Base-by-base conservation (phyloP, 441 rosid species). In the Euphorbia celastroides region DNA sequence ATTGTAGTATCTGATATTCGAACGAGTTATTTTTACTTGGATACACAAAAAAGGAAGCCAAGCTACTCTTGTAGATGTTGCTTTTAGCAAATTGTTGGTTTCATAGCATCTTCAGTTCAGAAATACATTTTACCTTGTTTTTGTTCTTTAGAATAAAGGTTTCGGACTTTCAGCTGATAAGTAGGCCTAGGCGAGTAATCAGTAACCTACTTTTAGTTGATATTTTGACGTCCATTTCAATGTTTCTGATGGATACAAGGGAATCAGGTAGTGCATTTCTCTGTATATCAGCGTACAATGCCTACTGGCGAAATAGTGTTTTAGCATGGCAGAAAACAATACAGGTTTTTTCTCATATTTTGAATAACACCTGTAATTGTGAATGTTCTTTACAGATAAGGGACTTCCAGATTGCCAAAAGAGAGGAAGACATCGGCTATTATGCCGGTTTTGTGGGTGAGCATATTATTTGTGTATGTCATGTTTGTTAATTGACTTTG, bases 371-470 rank as follows among this genome's bases (percentile, higher is more conserved):
- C n/a, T 27, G 12, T 26, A 46, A 30, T 51, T 48, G 27, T 28
- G 9, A 46, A 67, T 44, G 52, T 3, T 65, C n/a, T 61, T 23
- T 22, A 52, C 78, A 83, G 89, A 66, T 83, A 56, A 79, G 70
- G 77, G 90, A 83, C 73, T 83, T 85, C 71, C 54, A 78, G 19
- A 74, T 85, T 63, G 80, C 86, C 28, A 31, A 82, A 71, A 78
- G 71, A 64, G 89, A 85, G 75, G 86, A 83, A 77, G 87, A 85
- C 59, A 81, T 85, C 62, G 90, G 90, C 52, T 81, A 55, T 67
- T 83, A 83, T 83, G 87, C 90, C 44, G 89, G 89, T 66, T 83
- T 44, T 77, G 79, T 83, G 54, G 86, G 86, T 80, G 62, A 70
- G 80, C 52, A 44, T 61, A n/a, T 42, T 59, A 42, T 28, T 8